Conservation (phyloP, 345 rosid species). For the Ricinus communis region DNA sequence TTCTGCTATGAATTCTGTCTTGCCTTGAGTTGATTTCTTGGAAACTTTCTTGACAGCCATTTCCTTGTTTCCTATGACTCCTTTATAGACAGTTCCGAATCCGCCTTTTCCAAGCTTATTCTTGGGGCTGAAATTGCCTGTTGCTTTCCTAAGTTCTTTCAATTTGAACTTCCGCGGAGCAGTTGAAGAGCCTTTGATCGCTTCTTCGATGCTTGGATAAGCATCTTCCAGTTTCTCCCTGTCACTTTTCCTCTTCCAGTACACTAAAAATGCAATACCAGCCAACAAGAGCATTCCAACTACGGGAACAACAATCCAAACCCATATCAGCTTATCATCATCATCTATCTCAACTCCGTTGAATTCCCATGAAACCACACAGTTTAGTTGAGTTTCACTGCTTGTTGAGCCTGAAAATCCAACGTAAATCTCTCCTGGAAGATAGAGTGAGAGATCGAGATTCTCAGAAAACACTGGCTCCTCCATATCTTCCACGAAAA, state of each 20-base stretch:
- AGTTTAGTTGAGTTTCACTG: conserved; percentile 31
- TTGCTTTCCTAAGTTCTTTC: conserved; percentile 55
- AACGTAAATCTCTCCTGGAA: conserved; percentile 49
- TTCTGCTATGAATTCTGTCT: conserved; percentile 75
- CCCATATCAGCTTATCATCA: conserved; percentile 17
- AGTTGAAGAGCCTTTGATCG: conserved; percentile 39
- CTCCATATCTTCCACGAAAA: conserved; percentile 34
- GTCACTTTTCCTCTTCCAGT: conserved; percentile 29
- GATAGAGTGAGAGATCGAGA: conserved; percentile 46
- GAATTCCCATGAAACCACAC: conserved; percentile 64
- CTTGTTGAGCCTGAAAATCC: conserved; percentile 63
- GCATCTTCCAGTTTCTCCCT: conserved; percentile 33
- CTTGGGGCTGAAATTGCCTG: conserved; percentile 45
- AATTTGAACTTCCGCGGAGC: conserved; percentile 59
- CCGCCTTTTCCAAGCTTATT: conserved; percentile 76
- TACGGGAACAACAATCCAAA: conserved; percentile 31
- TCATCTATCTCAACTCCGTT: conserved; percentile 29
- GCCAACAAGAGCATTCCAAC: conserved; percentile 14
- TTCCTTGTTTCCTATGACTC: conserved; percentile 44
- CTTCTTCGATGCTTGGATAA: conserved; percentile 46
- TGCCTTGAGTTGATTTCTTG: conserved; percentile 63
- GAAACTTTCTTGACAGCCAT: conserved; percentile 74
- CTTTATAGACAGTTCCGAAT: conserved; percentile 75
- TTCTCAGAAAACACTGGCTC: conserved; percentile 37
- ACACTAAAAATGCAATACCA: conserved; percentile 18